Conservation (phyloP, 1,139 yeast genomes). For the Suhomyces wounanorum region DNA sequence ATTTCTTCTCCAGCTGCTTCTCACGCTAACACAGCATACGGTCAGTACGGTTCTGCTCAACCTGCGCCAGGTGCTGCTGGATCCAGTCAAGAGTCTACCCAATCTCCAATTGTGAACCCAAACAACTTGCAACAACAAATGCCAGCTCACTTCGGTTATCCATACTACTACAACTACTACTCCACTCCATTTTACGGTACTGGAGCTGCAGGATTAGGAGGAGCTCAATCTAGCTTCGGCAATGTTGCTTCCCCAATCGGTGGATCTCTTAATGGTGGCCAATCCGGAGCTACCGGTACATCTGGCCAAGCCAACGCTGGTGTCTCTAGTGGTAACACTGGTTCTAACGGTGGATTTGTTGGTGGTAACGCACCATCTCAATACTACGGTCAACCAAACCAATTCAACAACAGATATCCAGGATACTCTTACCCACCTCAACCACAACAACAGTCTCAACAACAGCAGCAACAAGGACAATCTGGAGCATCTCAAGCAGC, state of each 20-base stretch:
- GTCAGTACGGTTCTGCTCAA: constrained; percentile 25
- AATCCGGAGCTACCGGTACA: constrained; percentile 14
- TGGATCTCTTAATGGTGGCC: constrained; percentile 14
- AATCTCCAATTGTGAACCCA: constrained; percentile 36
- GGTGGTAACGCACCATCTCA: constrained; percentile 28
- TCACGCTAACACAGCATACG: constrained; percentile 34
- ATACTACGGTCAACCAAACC: constrained; percentile 43
- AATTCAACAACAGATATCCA: constrained; percentile 41
- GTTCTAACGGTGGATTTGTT: constrained; percentile 16
- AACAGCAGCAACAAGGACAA: constrained; percentile 25
- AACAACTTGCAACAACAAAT: constrained; percentile 28
- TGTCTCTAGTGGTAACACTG: constrained; percentile 13
- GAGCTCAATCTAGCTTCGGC: constrained; percentile 27
- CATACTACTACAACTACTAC: constrained; percentile 48
- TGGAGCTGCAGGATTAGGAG: constrained; percentile 32
- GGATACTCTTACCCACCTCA: constrained; percentile 41
- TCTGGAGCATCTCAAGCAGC: constrained; percentile 16
- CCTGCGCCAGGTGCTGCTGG: constrained; percentile 20
- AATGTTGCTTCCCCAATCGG: constrained; percentile 14
- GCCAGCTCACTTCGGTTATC: constrained; percentile 47
- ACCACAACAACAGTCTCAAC: constrained; percentile 28
- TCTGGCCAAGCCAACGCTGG: constrained; percentile 17
- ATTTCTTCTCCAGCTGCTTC: constrained; percentile 40
- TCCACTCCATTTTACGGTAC: constrained; percentile 46
- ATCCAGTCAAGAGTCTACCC: constrained; percentile 25